Conservation (phyloP, 2,329 filamentous ascomycete species). For the Cytospora paraplurivora region DNA sequence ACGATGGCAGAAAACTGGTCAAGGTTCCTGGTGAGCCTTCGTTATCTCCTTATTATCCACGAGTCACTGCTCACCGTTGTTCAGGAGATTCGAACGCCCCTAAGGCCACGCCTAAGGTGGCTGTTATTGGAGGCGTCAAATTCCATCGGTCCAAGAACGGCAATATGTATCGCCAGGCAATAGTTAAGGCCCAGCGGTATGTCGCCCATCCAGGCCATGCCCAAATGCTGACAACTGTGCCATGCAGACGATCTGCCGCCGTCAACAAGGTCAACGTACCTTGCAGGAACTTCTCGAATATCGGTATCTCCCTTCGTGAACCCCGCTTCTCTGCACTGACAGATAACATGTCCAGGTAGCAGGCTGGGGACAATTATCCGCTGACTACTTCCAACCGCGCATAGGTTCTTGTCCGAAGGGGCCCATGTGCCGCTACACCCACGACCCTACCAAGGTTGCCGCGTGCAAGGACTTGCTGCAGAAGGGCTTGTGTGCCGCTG, state of each 20-base stretch:
- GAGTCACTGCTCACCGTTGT: constrained; percentile 36
- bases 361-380: constrained; percentile 4
- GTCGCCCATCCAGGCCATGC: constrained; percentile 38
- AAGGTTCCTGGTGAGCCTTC: constrained; percentile 63
- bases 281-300: constrained; percentile 72
- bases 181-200: constrained; percentile 77
- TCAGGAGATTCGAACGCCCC: constrained; percentile 61
- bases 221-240: constrained; percentile 44
- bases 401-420: constrained; percentile 85
- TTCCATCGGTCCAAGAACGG: constrained; percentile 87
- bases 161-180: constrained; percentile 77
- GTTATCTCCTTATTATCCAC: background rate
- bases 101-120: constrained; percentile 72
- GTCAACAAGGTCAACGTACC: constrained; percentile 71
- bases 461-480: constrained; percentile 87
- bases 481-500: constrained; percentile 75
- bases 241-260: constrained; percentile 50
- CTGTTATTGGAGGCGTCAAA: constrained; percentile 72
- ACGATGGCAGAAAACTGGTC: constrained; percentile 81
- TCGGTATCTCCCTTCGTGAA: constrained; percentile 58
- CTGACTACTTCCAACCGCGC: constrained; percentile 33
- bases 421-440: constrained; percentile 74
- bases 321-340: constrained; percentile 13
- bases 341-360: constrained; percentile 3
- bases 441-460: constrained; percentile 84